Evolutionary conservation across 768 basidiomycete genomes (phyloP), one percentile per base, ranked within the genome.

Genomic region (Suillus occidentalis): DNA sequence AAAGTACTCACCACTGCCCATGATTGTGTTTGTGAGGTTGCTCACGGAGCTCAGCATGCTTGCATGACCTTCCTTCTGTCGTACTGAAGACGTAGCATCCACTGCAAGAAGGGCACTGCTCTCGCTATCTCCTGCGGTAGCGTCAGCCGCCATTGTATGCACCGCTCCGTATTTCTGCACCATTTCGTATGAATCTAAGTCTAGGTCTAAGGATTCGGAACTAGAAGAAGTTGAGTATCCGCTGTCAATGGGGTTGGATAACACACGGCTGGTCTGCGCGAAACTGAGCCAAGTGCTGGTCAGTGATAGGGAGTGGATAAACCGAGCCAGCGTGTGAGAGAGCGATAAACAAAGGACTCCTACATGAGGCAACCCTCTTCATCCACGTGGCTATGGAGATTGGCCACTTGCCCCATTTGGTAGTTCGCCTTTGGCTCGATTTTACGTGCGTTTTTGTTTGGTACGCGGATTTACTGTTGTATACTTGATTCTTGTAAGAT

Each of bases 21-120:
- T 90, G 70, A 96, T 94, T 0, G 95, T 97, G 70, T 97, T 97
- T 31, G 88, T 80, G 50, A 97, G 79, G 72, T 95, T 95, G 68
- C 91, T 89, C 60, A 92, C 82, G 59, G 87, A 88, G 67, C 90
- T 91, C 22, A 81, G 68, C 34, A 94, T 75, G 50, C 79, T 85
- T 13, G 92, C 94, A 75, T 85, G 86, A 0, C 94, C 94, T 22
- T 91, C 89, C 63, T 67, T 75, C 59, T 64, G 71, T 60, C 74
- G 75, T 18, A 36, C 53, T 55, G 20, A 55, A 52, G 63, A 65
- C 37, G 16, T 62, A 22, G 64, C 65, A 56, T 77, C 83, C 20
- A 61, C 66, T 45, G 85, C 85, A 42, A 94, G 80, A 63, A 94
- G 78, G 14, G 90, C 84, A 72, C 85, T 86, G 52, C 75, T 75